These are phyloP conservation scores for Planoprotostelium fungivorum DNA, from an alignment of 78 protist genomes.

Conservation along the genomic window DNA sequence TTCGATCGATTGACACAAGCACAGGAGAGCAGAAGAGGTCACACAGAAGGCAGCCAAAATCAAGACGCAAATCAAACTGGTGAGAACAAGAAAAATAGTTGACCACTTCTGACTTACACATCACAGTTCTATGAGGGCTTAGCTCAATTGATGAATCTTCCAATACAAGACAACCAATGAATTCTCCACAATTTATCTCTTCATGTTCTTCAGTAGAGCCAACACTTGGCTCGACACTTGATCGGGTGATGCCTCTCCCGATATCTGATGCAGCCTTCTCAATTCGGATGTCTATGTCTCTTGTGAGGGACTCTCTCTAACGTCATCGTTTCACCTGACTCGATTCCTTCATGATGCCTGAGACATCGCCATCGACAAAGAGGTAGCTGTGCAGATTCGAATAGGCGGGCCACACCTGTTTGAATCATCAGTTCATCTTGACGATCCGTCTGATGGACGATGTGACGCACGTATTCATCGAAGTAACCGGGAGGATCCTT, in stretches of 20 bases:
- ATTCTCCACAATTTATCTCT: too few species aligned
- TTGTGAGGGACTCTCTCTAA: too few species aligned
- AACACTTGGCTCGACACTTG: too few species aligned
- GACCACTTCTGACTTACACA: neutral
- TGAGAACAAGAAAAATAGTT: neutral
- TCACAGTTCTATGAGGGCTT: neutral
- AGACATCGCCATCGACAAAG: neutral
- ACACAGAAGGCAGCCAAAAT: neutral
- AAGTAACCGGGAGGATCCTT: neutral
- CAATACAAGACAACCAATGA: neutral
- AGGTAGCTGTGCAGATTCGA: neutral
- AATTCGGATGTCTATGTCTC: too few species aligned
- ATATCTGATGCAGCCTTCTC: too few species aligned
- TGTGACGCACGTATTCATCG: neutral
- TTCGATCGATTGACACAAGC: neutral
- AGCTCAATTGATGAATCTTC: neutral
- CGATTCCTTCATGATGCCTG: too few species aligned
- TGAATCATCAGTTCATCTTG: too few species aligned
- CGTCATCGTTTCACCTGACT: too few species aligned
- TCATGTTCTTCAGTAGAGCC: too few species aligned
- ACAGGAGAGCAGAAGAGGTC: neutral
- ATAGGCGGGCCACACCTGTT: neutral
- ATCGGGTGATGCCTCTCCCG: too few species aligned
- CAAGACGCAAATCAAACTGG: neutral
- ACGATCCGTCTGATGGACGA: too few species aligned